These are phyloP conservation scores for Diacronema lutheri DNA, from an alignment of 78 protist species.

Conservation along the genomic window DNA sequence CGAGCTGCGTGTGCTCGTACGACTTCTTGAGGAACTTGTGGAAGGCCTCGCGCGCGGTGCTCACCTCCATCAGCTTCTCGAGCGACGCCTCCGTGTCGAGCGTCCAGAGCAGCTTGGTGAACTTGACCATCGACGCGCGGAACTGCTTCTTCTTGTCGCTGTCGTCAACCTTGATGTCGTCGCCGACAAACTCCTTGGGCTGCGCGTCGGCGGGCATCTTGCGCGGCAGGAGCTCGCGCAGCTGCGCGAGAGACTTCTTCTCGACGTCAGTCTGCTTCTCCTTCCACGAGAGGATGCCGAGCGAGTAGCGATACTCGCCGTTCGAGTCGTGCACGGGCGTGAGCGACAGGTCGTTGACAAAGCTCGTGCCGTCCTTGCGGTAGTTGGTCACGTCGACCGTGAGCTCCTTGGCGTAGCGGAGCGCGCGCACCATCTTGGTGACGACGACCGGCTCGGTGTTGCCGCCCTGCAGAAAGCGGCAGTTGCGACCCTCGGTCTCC, in stretches of 20 bases:
- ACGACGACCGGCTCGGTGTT: not conserved
- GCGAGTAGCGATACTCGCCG: not conserved
- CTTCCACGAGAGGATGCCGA: not conserved
- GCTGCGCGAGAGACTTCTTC: not conserved
- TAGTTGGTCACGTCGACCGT: not conserved
- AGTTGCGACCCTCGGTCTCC: slow-evolving; percentile 25
- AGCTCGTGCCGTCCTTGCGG: not conserved
- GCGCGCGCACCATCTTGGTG: not conserved
- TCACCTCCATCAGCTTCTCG: no score
- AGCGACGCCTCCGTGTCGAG: not conserved
- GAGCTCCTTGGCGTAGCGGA: not conserved
- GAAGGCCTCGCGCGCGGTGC: no score
- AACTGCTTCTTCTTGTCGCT: not conserved
- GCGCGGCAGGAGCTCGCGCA: not conserved
- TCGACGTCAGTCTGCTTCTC: not conserved
- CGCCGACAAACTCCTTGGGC: no score
- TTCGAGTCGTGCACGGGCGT: not conserved
- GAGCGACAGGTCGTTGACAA: not conserved
- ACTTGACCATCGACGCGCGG: not conserved
- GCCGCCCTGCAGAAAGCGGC: slow-evolving; percentile 38
- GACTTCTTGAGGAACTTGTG: no score
- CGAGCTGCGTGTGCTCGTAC: no score
- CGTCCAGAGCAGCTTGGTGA: not conserved
- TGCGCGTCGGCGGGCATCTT: no score
- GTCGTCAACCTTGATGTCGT: no score